Evolutionary conservation across 1,284 basidiomycete species (phyloP).

Genomic region (Hortiboletus rubellus): DNA sequence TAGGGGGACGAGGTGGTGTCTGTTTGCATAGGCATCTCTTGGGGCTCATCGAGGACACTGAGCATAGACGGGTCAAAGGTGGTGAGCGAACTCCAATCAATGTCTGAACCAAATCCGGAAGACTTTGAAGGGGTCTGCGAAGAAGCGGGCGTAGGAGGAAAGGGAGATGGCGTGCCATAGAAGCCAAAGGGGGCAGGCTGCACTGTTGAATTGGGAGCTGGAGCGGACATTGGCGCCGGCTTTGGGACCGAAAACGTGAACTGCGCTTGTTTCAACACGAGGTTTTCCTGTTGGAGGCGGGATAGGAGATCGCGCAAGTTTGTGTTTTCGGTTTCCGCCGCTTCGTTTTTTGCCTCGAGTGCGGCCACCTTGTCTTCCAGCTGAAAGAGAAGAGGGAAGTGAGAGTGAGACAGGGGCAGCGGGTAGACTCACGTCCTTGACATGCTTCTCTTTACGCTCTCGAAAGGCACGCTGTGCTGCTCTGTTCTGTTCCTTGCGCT

Average conservation of each 20-base stretch:
- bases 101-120: slow-evolving; percentile 38
- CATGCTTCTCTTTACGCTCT: slow-evolving; percentile 86
- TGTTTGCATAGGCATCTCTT: slow-evolving; percentile 53
- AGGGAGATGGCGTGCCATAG: slow-evolving; percentile 29
- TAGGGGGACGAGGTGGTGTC: slow-evolving; percentile 52
- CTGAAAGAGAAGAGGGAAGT: slow-evolving; percentile 39
- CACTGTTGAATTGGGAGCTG: slow-evolving; percentile 22
- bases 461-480: slow-evolving; percentile 85
- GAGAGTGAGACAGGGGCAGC: slow-evolving; percentile 13
- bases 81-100: slow-evolving; percentile 64
- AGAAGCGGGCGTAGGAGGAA: slow-evolving; percentile 26
- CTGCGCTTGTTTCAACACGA: slow-evolving; percentile 65
- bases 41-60: slow-evolving; percentile 57
- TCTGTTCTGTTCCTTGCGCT: slow-evolving; percentile 85
- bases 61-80: slow-evolving; percentile 66
- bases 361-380: slow-evolving; percentile 81
- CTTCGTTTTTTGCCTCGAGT: slow-evolving; percentile 73
- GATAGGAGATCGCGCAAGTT: slow-evolving; percentile 75
- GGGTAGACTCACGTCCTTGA: slow-evolving; percentile 69
- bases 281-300: slow-evolving; percentile 77
- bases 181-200: slow-evolving; percentile 33
- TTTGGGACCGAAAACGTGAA: slow-evolving; percentile 77
- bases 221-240: slow-evolving; percentile 25
- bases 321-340: slow-evolving; percentile 66
- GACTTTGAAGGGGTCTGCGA: slow-evolving; percentile 23